Evolutionary conservation across 2,329 filamentous ascomycete species (phyloP), one percentile per base, ranked within the genome.

Genomic region (Fusarium mundagurra): DNA sequence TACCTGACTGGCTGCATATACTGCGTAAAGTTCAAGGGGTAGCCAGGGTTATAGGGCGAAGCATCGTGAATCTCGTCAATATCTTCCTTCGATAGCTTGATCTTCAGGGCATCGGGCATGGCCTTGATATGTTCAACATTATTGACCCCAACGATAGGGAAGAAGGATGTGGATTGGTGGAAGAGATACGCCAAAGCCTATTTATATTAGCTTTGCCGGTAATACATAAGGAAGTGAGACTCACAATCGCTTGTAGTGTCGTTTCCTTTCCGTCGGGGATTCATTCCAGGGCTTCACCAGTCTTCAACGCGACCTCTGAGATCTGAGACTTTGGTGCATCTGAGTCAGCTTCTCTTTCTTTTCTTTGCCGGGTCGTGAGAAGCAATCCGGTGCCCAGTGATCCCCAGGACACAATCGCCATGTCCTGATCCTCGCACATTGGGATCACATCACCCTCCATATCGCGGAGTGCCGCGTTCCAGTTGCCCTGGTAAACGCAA

Each of bases 391-490:
- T 60, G 1, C 69, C 72, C 13, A 75, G 36, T 18, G 69, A 59
- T 6, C 44, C 58, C 39, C 34, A 85, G 79, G 64, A 86, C 84
- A 87, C 87, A 88, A 89, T 63, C 17, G 81, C 88, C 88, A 80
- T 81, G 3, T 77, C 80, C 13, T 80, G 76, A n/a, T 78, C 71
- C 4, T 72, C 58, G n/a, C 77, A 77, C 80, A 82, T 82, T 13
- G 79, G 80, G 13, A 82, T 75, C 48, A 82, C 77, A 6, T 82
- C 81, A 0, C 74, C 70, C 29, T 82, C 80, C 38, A 82, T 76
- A 33, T 81, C 80, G 3, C 80, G 58, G 8, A 38, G 34, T 4
- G 73, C 62, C 4, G 72, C 77, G 14, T 74, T 79, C 78, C 78
- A 81, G 17, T 73, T 69, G 16, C 81, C 81, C 20, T 82, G 80